Percentiles rank a stretch among this genome's conserved stretches.
phyloP scores from a whole-genome alignment of 768 basidiomycete species.

The Pulveroboletus frians region DNA sequence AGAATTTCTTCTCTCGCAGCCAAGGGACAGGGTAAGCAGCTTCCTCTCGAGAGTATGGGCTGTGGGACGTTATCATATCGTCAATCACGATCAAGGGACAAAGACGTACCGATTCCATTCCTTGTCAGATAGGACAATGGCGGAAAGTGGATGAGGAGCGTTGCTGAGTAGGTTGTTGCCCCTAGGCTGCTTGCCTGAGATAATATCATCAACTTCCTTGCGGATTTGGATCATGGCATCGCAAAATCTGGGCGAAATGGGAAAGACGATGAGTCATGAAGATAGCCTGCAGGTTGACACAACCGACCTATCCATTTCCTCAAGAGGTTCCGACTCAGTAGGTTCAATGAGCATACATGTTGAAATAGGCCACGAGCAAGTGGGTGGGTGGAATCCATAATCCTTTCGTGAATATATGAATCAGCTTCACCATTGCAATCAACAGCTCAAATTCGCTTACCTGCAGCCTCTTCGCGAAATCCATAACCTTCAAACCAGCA shows the following conservation, averaged over 20 bases:
- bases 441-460: slow-evolving; percentile 32
- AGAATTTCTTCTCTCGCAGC: slow-evolving; percentile 88
- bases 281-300: neutral
- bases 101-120: slow-evolving; percentile 78
- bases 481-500: slow-evolving; percentile 87
- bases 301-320: slow-evolving; percentile 80
- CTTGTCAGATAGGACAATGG: slow-evolving; percentile 63
- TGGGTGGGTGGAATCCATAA: slow-evolving; percentile 94
- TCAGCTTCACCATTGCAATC: neutral
- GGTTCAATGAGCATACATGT: slow-evolving; percentile 98
- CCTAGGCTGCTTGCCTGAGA: slow-evolving; percentile 79
- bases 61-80: slow-evolving; percentile 26
- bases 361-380: slow-evolving; percentile 96
- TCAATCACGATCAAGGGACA: neutral
- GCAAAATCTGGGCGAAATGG: slow-evolving; percentile 63
- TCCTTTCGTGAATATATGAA: slow-evolving; percentile 42
- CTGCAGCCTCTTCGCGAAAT: slow-evolving; percentile 95
- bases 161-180: slow-evolving; percentile 92
- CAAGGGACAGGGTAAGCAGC: slow-evolving; percentile 89
- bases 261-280: neutral
- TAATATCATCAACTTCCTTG: slow-evolving; percentile 83
- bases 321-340: slow-evolving; percentile 90
- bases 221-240: slow-evolving; percentile 98
- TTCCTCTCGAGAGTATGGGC: slow-evolving; percentile 83
- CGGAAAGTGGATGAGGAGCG: slow-evolving; percentile 84